phyloP scores from a whole-genome alignment of 2,329 filamentous ascomycete species.

The Curvularia spicifera region DNA sequence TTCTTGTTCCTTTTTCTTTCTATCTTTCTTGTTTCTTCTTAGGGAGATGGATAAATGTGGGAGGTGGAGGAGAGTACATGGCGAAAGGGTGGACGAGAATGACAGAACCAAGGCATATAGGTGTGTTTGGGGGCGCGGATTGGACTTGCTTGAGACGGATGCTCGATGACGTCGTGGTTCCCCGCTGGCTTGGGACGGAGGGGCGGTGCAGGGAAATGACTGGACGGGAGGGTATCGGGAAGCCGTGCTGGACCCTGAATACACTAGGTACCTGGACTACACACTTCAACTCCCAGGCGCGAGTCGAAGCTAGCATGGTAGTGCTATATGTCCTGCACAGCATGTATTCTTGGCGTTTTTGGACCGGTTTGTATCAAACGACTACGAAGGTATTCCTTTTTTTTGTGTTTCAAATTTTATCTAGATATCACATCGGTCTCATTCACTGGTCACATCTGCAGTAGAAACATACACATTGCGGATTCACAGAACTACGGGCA shows the following conservation, averaged over 20 bases:
- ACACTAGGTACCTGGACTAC: not conserved
- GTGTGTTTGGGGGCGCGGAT: not conserved
- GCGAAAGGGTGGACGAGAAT: slow-evolving; percentile 3
- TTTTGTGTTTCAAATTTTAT: too few relatives aligned
- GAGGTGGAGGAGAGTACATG: slow-evolving; percentile 1
- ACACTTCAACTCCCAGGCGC: not conserved
- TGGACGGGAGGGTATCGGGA: slow-evolving; percentile 9
- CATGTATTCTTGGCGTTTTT: not conserved
- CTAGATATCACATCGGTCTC: not conserved
- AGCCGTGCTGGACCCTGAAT: not conserved
- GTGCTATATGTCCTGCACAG: not conserved
- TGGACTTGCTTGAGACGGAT: slow-evolving; percentile 9
- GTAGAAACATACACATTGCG: not conserved
- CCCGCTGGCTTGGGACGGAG: slow-evolving; percentile 3
- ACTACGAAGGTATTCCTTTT: too few relatives aligned
- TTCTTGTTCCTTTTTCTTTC: not conserved
- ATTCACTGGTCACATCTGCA: not conserved
- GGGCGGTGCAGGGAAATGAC: slow-evolving; percentile 9
- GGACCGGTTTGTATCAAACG: not conserved
- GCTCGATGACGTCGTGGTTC: slow-evolving; percentile 30
- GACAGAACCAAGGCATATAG: not conserved
- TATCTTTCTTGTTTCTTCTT: too few relatives aligned
- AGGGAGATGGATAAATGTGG: not conserved
- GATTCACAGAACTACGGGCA: not conserved
- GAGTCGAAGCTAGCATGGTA: not conserved